phyloP scores from a whole-genome alignment of 169 alveolate species.

The Plasmodium gaboni region DNA sequence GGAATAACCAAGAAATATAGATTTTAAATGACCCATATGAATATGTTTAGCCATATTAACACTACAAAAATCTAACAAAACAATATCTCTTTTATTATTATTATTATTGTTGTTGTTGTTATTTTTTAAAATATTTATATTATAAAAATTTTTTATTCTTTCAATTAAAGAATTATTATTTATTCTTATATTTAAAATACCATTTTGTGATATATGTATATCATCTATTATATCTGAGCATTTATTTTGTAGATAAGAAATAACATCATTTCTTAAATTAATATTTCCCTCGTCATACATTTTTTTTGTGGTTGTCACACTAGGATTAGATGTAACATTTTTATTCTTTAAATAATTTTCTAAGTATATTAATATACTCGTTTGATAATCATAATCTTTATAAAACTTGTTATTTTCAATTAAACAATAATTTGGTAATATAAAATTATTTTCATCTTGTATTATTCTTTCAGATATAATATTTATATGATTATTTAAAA shows the following conservation, averaged over 20 bases:
- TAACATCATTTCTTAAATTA: conserved; percentile 11
- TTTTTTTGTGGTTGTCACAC: no score
- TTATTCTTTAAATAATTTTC: conserved; percentile 8
- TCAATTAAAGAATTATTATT: background rate
- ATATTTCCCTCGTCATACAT: background rate
- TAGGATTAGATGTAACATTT: background rate
- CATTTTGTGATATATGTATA: conserved; percentile 16
- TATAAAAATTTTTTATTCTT: background rate
- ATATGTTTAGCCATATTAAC: conserved; percentile 84
- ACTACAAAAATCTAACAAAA: conserved; percentile 83
- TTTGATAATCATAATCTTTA: conserved; percentile 44
- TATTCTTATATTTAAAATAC: conserved; percentile 32
- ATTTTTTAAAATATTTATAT: background rate
- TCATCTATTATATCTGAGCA: conserved; percentile 3
- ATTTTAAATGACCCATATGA: conserved; percentile 86
- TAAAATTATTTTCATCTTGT: conserved; percentile 15
- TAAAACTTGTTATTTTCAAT: conserved; percentile 53
- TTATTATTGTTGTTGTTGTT: background rate
- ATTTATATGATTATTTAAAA: conserved; percentile 36
- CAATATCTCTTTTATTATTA: background rate
- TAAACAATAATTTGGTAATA: conserved; percentile 36
- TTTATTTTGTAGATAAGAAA: background rate
- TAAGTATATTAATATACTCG: conserved; percentile 41
- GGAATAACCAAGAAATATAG: conserved; percentile 82
- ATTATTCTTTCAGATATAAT: conserved; percentile 1